Conservation (phyloP, 192 early-diverging fungal genomes). For the Glomus cerebriforme region DNA sequence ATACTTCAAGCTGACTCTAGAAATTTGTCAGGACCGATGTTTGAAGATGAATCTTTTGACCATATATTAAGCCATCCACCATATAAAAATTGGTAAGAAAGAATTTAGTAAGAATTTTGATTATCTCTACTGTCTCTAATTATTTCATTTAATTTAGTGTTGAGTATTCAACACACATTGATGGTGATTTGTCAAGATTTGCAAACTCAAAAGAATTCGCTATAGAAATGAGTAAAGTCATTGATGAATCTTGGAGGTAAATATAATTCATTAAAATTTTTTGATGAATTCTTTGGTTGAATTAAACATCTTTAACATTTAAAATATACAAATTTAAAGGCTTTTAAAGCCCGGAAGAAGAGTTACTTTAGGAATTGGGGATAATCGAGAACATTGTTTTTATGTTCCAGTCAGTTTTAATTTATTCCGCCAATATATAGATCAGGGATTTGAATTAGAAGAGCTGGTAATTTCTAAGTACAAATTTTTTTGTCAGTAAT, state of each 20-base stretch:
- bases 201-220: constrained; percentile 76
- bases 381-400: constrained; percentile 88
- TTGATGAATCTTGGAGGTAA: constrained; percentile 68
- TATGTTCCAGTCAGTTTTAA: constrained; percentile 87
- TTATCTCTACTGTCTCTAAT: background rate
- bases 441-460: constrained; percentile 85
- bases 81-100: constrained; percentile 80
- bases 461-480: constrained; percentile 56
- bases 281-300: background rate
- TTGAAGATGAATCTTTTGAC: constrained; percentile 76
- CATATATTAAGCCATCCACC: constrained; percentile 92
- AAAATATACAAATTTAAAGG: constrained; percentile 45
- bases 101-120: background rate
- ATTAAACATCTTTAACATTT: background rate
- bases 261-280: background rate
- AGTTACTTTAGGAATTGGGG: constrained; percentile 88
- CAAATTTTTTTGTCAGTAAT: background rate
- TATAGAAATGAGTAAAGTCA: constrained; percentile 73
- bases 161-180: constrained; percentile 81
- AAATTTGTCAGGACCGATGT: constrained; percentile 61
- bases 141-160: constrained; percentile 42
- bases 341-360: constrained; percentile 72
- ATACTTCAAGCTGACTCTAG: constrained; percentile 85
- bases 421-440: constrained; percentile 78
- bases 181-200: constrained; percentile 83